phyloP scores from a whole-genome alignment of 257 asterid species.

The Misopates orontium region DNA sequence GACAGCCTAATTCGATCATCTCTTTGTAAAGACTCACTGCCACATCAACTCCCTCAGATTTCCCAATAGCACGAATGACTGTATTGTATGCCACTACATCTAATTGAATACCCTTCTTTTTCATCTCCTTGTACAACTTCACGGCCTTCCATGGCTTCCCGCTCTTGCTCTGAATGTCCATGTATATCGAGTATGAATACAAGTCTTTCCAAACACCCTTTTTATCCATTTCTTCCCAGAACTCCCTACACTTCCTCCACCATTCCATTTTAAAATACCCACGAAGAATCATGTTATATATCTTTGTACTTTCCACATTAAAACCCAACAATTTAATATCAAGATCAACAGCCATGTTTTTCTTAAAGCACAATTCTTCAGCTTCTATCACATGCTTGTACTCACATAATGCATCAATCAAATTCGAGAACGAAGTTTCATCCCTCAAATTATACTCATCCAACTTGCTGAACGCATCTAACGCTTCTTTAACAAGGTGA shows the following conservation, averaged over 20 bases:
- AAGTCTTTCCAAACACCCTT: conserved; percentile 70
- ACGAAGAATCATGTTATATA: conserved; percentile 71
- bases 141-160: conserved; percentile 89
- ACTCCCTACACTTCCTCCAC: conserved; percentile 85
- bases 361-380: conserved; percentile 73
- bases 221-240: conserved; percentile 92
- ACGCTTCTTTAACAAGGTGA: conserved; percentile 78
- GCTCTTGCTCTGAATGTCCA: conserved; percentile 85
- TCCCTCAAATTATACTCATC: conserved; percentile 70
- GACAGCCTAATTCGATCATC: conserved; percentile 73
- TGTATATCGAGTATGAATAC: conserved; percentile 75
- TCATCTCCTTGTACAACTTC: conserved; percentile 83
- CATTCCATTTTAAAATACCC: conserved; percentile 85
- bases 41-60: conserved; percentile 72
- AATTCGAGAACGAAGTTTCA: conserved; percentile 62
- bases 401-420: conserved; percentile 86
- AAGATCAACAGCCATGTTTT: conserved; percentile 25
- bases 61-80: conserved; percentile 72
- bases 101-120: conserved; percentile 57
- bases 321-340: conserved; percentile 28
- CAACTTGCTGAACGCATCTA: conserved; percentile 57
- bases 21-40: conserved; percentile 66
- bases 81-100: conserved; percentile 87
- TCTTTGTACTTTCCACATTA: conserved; percentile 45
- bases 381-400: conserved; percentile 91